Base-by-base conservation (phyloP, 2,329 filamentous ascomycete species). In the Colletotrichum sp. region DNA sequence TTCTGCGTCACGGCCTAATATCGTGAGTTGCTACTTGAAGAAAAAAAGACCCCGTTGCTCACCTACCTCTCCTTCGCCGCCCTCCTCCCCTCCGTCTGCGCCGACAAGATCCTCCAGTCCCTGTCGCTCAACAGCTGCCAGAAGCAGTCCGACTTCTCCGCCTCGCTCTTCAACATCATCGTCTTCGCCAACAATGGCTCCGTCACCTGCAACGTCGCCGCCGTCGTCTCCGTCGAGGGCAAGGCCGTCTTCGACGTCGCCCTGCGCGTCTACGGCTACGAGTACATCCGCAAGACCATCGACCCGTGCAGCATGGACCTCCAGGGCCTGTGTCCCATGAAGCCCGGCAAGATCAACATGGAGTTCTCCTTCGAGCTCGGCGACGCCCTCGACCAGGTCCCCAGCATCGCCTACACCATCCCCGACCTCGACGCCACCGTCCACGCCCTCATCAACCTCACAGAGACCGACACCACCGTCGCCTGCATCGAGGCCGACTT, bases 401-500 rank as follows among this genome's bases (percentile, higher is more conserved):
- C 95, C 72, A 89, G 91, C 63, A 95, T 98, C 80, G 93, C 95
- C 63, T 98, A 97, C 86, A 93, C 91, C 66, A 94, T 99, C 62
- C 96, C 96, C 65, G 96, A 98, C 88, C 90, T 98, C 72, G 96
- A 99, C 85, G 96, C 95, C 77, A 93, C 92, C 72, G 94, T 98
- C 68, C 93, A 91, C 81, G 92, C 98, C 81, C 93, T 93, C 81
- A 95, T 98, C 88, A 96, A 95, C 83, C 89, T 91, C 78, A 93
- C 91, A 8, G 87, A 90, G 57, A 88, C 86, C 7, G 89, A 90
- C 69, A 86, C 90, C 68, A 92, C 90, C 80, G 91, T 98, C 71
- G 95, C 96, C 72, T 99, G 96, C 84, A 92, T 98, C 69, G 94
- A 98, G 87, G 96, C 96, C 66, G 89, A 93, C 77, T 89, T 98